These are phyloP conservation scores for Podospora australis DNA, from an alignment of 495 filamentous ascomycete genomes.

Conservation along the genomic window DNA sequence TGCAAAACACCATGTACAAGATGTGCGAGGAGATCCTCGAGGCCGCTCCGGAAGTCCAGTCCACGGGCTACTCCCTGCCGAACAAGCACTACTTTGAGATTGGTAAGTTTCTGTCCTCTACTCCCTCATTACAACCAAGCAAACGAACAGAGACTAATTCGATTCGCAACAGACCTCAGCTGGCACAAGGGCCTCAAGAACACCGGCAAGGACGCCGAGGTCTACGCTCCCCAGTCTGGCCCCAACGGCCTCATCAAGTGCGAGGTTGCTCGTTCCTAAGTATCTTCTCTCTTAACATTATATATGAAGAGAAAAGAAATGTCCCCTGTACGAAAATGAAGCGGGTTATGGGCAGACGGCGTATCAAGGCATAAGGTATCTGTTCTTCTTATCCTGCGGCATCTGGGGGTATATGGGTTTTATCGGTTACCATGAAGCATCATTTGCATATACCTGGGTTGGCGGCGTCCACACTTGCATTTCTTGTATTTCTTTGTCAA, in stretches of 20 bases:
- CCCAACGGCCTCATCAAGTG: conserved; percentile 96
- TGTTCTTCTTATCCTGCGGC: too few species aligned
- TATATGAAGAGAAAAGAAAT: too few species aligned
- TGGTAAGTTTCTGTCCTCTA: conserved; percentile 50
- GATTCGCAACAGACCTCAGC: conserved; percentile 62
- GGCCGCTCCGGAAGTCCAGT: conserved; percentile 60
- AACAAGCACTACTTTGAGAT: conserved; percentile 99
- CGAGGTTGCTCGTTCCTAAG: conserved; percentile 63
- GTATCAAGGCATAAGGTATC: background rate
- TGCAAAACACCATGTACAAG: conserved; percentile 98
- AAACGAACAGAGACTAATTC: background rate
- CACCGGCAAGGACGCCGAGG: conserved; percentile 92
- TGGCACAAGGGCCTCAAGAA: conserved; percentile 98
- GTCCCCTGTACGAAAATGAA: background rate
- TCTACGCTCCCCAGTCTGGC: conserved; percentile 85
- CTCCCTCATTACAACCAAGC: background rate
- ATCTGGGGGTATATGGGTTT: too few species aligned
- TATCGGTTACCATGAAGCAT: background rate
- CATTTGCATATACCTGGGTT: too few species aligned
- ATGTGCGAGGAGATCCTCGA: conserved; percentile 88
- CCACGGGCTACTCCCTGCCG: conserved; percentile 76
- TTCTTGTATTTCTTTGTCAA: too few species aligned
- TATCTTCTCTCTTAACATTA: background rate
- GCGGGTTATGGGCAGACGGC: background rate
- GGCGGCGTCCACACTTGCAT: too few species aligned